A percentile compares a stretch with the other conserved stretches of the same genome.
Evolutionary conservation across 1,139 yeast species (phyloP).

Genomic region (Yamadazyma triangularis): DNA sequence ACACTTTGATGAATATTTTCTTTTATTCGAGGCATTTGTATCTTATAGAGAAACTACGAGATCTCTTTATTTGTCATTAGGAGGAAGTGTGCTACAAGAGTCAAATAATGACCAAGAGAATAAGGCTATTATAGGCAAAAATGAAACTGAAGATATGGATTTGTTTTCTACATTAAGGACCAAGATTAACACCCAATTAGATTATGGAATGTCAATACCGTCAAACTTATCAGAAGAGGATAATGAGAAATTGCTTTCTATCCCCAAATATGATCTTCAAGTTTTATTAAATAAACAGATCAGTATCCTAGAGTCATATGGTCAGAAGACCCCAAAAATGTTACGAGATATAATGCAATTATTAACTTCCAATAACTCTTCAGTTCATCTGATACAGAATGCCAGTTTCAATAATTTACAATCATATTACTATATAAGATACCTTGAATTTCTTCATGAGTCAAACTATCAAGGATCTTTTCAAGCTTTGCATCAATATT

Average conservation of each 20-base stretch:
- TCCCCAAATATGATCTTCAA: slow-evolving; percentile 52
- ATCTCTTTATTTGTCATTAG: slow-evolving; percentile 15
- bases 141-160: slow-evolving; percentile 13
- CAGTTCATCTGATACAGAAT: slow-evolving; percentile 40
- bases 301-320: slow-evolving; percentile 48
- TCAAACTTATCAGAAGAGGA: slow-evolving; percentile 10
- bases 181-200: slow-evolving; percentile 19
- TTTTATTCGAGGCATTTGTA: slow-evolving; percentile 52
- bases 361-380: slow-evolving; percentile 41
- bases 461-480: slow-evolving; percentile 74
- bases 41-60: slow-evolving; percentile 43
- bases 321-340: slow-evolving; percentile 47
- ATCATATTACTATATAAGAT: slow-evolving; percentile 59
- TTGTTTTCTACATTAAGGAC: slow-evolving; percentile 15
- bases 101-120: neutral
- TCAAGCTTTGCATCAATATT: slow-evolving; percentile 70
- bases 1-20: slow-evolving; percentile 53
- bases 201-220: slow-evolving; percentile 14
- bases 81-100: slow-evolving; percentile 13
- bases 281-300: slow-evolving; percentile 54
- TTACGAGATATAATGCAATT: slow-evolving; percentile 40
- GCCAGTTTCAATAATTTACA: slow-evolving; percentile 50
- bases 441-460: slow-evolving; percentile 56
- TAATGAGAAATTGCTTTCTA: slow-evolving; percentile 20
- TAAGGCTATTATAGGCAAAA: slow-evolving; percentile 3